Conservation (phyloP, 345 rosid species). For the Sisymbrium irio region DNA sequence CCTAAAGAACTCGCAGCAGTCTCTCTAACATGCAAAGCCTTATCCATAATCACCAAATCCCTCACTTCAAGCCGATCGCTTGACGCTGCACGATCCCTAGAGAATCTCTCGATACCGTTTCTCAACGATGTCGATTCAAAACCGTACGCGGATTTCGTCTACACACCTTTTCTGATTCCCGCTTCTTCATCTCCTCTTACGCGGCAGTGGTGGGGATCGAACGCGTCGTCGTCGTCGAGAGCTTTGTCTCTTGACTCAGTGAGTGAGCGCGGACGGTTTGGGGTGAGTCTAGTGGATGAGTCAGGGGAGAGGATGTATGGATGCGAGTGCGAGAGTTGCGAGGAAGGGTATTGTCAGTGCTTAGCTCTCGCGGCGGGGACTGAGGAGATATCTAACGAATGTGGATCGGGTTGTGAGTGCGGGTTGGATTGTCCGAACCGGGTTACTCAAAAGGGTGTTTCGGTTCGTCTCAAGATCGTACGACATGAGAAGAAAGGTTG, state of each 20-base stretch:
- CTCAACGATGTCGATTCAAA: slow-evolving; percentile 39
- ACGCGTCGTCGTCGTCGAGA: no score
- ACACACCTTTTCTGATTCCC: slow-evolving; percentile 58
- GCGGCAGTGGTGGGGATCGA: slow-evolving; percentile 63
- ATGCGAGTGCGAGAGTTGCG: slow-evolving; percentile 54
- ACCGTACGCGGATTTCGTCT: slow-evolving; percentile 62
- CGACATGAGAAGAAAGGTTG: slow-evolving; percentile 70
- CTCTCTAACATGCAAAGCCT: slow-evolving; percentile 58
- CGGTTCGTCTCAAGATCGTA: slow-evolving; percentile 58
- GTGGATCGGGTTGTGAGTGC: slow-evolving; percentile 66
- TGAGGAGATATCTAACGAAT: slow-evolving; percentile 56
- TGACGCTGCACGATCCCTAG: slow-evolving; percentile 67
- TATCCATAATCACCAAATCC: slow-evolving; percentile 38
- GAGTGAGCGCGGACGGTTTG: background rate
- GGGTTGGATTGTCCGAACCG: slow-evolving; percentile 62
- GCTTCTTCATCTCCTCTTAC: slow-evolving; percentile 28
- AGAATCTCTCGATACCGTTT: slow-evolving; percentile 55
- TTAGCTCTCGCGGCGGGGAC: slow-evolving; percentile 28
- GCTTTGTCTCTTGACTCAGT: background rate
- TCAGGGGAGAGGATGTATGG: slow-evolving; percentile 31
- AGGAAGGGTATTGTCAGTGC: slow-evolving; percentile 42
- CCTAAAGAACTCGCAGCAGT: slow-evolving; percentile 54
- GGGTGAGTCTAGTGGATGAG: slow-evolving; percentile 30
- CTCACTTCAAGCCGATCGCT: slow-evolving; percentile 49
- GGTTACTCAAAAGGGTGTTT: slow-evolving; percentile 58